Conservation (phyloP, 202 grass and related monocot genomes). For the Eragrostis tef region DNA sequence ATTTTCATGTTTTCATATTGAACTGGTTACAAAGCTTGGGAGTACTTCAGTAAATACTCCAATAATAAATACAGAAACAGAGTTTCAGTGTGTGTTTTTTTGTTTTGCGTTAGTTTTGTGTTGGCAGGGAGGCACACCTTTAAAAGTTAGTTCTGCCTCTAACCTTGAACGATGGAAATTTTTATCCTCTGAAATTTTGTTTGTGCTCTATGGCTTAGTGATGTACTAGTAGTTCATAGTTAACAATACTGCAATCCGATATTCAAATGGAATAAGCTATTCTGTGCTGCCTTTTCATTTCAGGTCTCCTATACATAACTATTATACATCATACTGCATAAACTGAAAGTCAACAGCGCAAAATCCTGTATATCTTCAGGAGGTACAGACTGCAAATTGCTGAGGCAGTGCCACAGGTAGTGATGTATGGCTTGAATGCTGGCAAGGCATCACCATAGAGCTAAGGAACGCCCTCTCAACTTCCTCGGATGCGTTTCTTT, state of each 20-base stretch:
- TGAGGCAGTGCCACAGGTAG: slow-evolving; percentile 8
- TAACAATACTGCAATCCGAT: background rate
- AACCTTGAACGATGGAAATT: slow-evolving; percentile 32
- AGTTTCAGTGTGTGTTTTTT: background rate
- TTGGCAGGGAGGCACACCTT: background rate
- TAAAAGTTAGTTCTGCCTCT: slow-evolving; percentile 4
- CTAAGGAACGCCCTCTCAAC: slow-evolving; percentile 40
- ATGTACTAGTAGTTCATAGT: background rate
- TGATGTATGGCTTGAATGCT: slow-evolving; percentile 17
- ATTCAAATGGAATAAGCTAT: slow-evolving; percentile 22
- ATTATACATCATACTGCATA: slow-evolving; percentile 18
- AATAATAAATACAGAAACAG: background rate
- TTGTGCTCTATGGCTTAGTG: background rate
- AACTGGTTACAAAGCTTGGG: slow-evolving; percentile 14
- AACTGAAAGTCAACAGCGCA: background rate
- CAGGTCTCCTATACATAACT: slow-evolving; percentile 15
- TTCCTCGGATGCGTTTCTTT: slow-evolving; percentile 40
- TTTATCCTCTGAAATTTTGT: background rate
- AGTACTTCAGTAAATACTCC: background rate
- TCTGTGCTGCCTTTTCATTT: background rate
- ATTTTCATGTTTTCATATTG: background rate
- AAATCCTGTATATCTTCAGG: slow-evolving; percentile 33
- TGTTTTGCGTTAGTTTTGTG: background rate
- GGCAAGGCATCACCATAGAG: slow-evolving; percentile 43
- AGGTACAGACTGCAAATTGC: slow-evolving; percentile 23